Percentiles rank a stretch among this genome's conserved stretches.
Conservation (phyloP, 2,329 filamentous ascomycete genomes). For the Aspergillus neoniger region DNA sequence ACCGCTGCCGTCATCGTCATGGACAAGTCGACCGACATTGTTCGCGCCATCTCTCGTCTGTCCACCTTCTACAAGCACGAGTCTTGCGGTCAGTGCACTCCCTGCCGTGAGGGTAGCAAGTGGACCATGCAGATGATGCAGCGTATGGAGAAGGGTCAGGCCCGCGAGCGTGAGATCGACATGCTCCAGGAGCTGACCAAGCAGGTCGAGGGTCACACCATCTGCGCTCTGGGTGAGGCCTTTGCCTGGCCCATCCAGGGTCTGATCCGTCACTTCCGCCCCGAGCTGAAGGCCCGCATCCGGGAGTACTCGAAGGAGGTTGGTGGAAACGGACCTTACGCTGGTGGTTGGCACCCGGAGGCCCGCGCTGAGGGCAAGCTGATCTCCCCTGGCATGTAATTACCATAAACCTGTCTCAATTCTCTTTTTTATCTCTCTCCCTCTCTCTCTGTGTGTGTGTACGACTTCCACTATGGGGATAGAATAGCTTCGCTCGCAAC, state of each 20-base stretch:
- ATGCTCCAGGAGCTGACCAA: conserved; percentile 99
- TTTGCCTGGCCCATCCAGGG: conserved; percentile 99
- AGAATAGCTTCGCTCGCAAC: background rate
- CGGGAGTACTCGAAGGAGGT: conserved; percentile 72
- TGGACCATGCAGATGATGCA: conserved; percentile 99
- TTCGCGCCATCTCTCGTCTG: conserved; percentile 88
- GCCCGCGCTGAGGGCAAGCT: conserved; percentile 76
- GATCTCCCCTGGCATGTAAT: conserved; percentile 86
- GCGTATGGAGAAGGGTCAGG: conserved; percentile 89
- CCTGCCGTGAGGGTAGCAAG: conserved; percentile 98
- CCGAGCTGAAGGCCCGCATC: conserved; percentile 91
- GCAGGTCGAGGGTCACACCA: conserved; percentile 98
- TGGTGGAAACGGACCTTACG: conserved; percentile 69
- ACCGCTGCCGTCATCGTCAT: conserved; percentile 98
- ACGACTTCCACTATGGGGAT: background rate
- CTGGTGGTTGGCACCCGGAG: conserved; percentile 84
- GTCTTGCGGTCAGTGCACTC: conserved; percentile 96
- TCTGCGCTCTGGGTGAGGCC: conserved; percentile 95
- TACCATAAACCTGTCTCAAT: conserved; percentile 44
- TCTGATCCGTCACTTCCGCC: conserved; percentile 96
- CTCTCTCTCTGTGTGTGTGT: background rate
- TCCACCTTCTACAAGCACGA: conserved; percentile 98
- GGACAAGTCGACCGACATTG: conserved; percentile 96
- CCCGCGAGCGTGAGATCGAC: conserved; percentile 89
- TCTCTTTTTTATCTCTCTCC: too few species aligned